phyloP scores from a whole-genome alignment of 2,329 filamentous ascomycete species.

The Pyrenophora tritici-repentis region DNA sequence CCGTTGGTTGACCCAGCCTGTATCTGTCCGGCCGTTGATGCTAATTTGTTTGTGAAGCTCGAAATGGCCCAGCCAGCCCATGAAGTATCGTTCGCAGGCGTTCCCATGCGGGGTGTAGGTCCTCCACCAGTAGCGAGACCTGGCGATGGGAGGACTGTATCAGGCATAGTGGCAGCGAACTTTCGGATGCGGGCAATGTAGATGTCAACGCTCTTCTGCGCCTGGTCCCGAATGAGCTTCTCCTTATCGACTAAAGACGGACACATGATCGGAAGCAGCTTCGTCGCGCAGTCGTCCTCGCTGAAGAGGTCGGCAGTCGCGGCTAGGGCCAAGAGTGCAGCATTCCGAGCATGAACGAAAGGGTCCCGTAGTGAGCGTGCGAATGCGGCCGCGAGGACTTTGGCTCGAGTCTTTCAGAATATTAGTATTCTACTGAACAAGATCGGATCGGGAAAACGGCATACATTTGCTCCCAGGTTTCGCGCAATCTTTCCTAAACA shows the following conservation, averaged over 20 bases:
- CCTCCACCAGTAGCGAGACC: conserved; percentile 51
- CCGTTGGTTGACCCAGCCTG: conserved; percentile 55
- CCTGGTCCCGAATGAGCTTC: conserved; percentile 89
- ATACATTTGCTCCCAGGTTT: conserved; percentile 70
- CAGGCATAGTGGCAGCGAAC: conserved; percentile 75
- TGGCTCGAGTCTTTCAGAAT: conserved; percentile 68
- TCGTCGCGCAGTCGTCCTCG: conserved; percentile 85
- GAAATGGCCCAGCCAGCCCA: conserved; percentile 99
- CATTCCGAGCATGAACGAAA: conserved; percentile 92
- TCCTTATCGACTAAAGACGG: conserved; percentile 91
- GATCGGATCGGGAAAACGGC: conserved; percentile 7
- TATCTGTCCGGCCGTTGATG: conserved; percentile 84
- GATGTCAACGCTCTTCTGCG: conserved; percentile 83
- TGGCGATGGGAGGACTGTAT: conserved; percentile 74
- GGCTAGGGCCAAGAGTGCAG: conserved; percentile 80
- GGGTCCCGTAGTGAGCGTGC: conserved; percentile 87
- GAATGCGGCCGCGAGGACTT: conserved; percentile 93
- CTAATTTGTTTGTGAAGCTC: conserved; percentile 94
- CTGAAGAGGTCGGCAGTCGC: conserved; percentile 85
- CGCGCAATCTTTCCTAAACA: conserved; percentile 95
- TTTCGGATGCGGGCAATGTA: conserved; percentile 85
- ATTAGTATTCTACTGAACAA: conserved; percentile 13
- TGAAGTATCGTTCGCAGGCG: conserved; percentile 69
- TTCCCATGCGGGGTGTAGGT: conserved; percentile 74
- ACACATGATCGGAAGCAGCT: conserved; percentile 82